A percentile compares a stretch with the other conserved stretches of the same genome.
phyloP scores from a whole-genome alignment of 441 rosid genomes.

The Brassica balearica region DNA sequence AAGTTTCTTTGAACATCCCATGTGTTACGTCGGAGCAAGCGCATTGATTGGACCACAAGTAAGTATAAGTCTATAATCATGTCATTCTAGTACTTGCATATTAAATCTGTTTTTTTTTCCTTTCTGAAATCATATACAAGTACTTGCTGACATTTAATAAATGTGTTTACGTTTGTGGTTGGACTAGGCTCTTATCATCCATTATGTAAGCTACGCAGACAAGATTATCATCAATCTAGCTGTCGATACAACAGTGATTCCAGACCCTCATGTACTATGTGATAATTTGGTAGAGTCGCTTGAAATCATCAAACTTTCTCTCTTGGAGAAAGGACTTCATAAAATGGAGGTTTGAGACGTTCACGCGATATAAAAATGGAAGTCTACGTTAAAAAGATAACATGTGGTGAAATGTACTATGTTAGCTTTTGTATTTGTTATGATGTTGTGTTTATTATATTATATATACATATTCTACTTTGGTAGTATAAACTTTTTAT shows the following conservation, averaged over 20 bases:
- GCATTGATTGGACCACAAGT: slow-evolving; percentile 32
- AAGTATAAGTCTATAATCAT: slow-evolving; percentile 16
- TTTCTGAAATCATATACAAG: not conserved
- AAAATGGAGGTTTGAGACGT: slow-evolving; percentile 29
- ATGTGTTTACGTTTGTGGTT: slow-evolving; percentile 19
- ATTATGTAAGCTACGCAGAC: slow-evolving; percentile 38
- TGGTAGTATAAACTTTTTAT: not conserved
- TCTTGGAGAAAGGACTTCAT: slow-evolving; percentile 26
- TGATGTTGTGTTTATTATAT: not conserved
- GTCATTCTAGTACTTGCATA: not conserved
- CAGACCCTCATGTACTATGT: slow-evolving; percentile 35
- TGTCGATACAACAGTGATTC: slow-evolving; percentile 38
- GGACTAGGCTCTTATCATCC: slow-evolving; percentile 35
- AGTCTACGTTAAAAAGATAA: not conserved
- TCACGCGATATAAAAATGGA: not conserved
- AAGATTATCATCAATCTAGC: slow-evolving; percentile 35
- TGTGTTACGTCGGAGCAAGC: slow-evolving; percentile 29
- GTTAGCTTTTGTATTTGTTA: slow-evolving; percentile 4
- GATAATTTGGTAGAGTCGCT: slow-evolving; percentile 35
- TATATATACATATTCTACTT: not conserved
- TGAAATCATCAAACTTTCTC: slow-evolving; percentile 34
- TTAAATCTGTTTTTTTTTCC: not conserved
- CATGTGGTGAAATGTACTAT: slow-evolving; percentile 2
- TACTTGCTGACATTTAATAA: not conserved
- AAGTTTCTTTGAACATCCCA: slow-evolving; percentile 31